Conservation (phyloP, 768 basidiomycete genomes). For the Calocybe cyanea region DNA sequence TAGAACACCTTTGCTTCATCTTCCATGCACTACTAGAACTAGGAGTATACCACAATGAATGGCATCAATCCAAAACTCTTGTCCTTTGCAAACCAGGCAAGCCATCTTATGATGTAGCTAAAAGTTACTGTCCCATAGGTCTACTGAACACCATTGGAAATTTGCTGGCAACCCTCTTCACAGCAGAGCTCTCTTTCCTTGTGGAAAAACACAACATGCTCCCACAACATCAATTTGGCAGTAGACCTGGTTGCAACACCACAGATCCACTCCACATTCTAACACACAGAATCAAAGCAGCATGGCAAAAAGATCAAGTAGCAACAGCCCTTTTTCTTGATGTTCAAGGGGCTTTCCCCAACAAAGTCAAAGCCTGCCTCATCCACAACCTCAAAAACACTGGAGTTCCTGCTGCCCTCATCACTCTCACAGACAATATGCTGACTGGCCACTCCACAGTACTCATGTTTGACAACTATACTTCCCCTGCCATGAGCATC, state of each 20-base stretch:
- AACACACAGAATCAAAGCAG: no score
- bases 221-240: no score
- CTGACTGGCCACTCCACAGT: background rate
- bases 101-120: constrained; percentile 23
- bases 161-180: constrained; percentile 19
- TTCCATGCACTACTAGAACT: constrained; percentile 26
- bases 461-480: constrained; percentile 21
- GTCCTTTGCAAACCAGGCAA: constrained; percentile 33
- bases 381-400: constrained; percentile 27
- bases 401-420: constrained; percentile 22
- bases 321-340: constrained; percentile 36
- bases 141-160: constrained; percentile 30
- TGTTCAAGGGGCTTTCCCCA: constrained; percentile 41
- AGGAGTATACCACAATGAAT: no score
- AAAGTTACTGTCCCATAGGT: constrained; percentile 32
- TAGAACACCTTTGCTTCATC: constrained; percentile 14
- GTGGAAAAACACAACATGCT: constrained; percentile 29
- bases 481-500: constrained; percentile 12
- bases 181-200: constrained; percentile 19
- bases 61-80: constrained; percentile 25
- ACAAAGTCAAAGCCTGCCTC: constrained; percentile 26
- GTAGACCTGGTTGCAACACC: no score
- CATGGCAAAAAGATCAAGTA: constrained; percentile 32
- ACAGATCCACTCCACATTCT: constrained; percentile 31
- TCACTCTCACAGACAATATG: constrained; percentile 8